Base-by-base conservation (phyloP, 2,329 filamentous ascomycete species). In the Aphanocladium album region DNA sequence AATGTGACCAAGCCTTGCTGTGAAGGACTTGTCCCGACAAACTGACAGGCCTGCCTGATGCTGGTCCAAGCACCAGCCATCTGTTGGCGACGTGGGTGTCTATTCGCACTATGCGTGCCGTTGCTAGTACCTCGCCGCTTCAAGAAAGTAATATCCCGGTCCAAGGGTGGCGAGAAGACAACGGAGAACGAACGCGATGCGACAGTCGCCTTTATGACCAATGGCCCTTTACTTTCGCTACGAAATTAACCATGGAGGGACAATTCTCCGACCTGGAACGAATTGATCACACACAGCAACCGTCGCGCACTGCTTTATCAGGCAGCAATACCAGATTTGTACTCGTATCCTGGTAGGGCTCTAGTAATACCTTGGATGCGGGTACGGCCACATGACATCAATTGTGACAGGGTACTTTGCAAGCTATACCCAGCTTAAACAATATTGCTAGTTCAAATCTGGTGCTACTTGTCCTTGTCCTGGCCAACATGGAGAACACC, bases 341-440 rank as follows among this genome's bases (percentile, higher is more conserved):
- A n/a, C 55, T 57, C 55, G 45, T 41, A 57, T 50, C 35, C 30
- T n/a, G 33, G n/a, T 35, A 21, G 30, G 25, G 21, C 17, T 56
- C 39, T 17, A 14, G 0, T 16, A 49, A 49, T 25, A 43, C 11
- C n/a, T 12, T 12, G 33, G 5, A 46, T 27, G 39, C n/a, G 43
- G 21, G 9, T 16, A 17, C 14, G 46, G 46, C 43, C 45, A 57
- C 55, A 57, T 57, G 45, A 50, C 55, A 57, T 57, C 54, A 54
- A 54, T 21, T 12, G 30, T 14, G 35, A 51, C 56, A 51, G 23
- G 46, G 46, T 58, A 17, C 12, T 5, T 19, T 35, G 9, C 21
- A 39, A n/a, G 19, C 19, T 30, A 11, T 50, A 23, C 23, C 45
- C 35, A 41, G 17, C 35, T 14, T 11, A 33, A n/a, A 14, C 45